These are phyloP conservation scores for Penicillium sp. DNA, from an alignment of 2,329 filamentous ascomycete genomes.

Conservation along the genomic window DNA sequence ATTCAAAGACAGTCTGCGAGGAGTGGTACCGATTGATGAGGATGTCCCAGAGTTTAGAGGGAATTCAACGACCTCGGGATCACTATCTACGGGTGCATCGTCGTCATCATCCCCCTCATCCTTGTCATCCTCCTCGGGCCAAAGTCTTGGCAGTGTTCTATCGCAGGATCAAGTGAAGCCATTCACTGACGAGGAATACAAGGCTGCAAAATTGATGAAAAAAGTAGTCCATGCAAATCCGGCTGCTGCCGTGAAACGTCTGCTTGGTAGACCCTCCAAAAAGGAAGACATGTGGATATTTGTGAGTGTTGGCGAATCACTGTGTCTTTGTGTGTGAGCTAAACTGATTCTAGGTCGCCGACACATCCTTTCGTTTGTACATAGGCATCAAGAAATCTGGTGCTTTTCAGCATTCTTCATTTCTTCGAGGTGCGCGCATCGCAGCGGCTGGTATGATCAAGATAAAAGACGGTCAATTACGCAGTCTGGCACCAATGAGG, in stretches of 20 bases:
- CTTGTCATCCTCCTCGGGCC: conserved; percentile 26
- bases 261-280: conserved; percentile 71
- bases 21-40: conserved; percentile 66
- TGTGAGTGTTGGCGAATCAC: conserved; percentile 41
- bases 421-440: conserved; percentile 80
- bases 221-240: conserved; percentile 69
- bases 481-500: conserved; percentile 65
- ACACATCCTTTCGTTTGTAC: conserved; percentile 77
- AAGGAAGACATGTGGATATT: conserved; percentile 94
- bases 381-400: conserved; percentile 88
- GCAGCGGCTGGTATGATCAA: conserved; percentile 82
- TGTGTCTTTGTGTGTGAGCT: neutral
- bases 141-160: neutral
- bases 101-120: conserved; percentile 9
- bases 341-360: conserved; percentile 47
- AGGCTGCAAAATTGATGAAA: conserved; percentile 60
- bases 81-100: neutral
- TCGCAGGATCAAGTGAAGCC: conserved; percentile 47
- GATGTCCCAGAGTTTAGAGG: conserved; percentile 56
- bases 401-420: conserved; percentile 88
- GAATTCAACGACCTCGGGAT: conserved; percentile 26
- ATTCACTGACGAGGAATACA: conserved; percentile 65
- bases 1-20: conserved; percentile 78
- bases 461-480: conserved; percentile 77
- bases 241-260: conserved; percentile 73